A percentile compares a stretch with the other conserved stretches of the same genome.
These are phyloP conservation scores for Penicillium mononematosum DNA, from an alignment of 495 filamentous ascomycete species.

Conservation along the genomic window DNA sequence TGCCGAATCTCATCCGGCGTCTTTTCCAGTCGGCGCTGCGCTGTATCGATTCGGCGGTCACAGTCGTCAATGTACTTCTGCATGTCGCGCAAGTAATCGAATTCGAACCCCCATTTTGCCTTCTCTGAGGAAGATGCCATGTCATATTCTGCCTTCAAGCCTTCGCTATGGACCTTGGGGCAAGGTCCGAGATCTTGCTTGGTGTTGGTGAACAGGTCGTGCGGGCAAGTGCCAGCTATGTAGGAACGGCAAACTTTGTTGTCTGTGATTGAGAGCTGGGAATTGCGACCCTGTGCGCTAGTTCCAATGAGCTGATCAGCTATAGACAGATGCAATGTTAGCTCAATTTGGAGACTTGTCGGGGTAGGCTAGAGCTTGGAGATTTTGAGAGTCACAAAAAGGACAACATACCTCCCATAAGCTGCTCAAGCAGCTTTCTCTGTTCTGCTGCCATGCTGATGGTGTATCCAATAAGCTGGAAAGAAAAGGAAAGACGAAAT, in stretches of 20 bases:
- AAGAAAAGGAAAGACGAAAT: slow-evolving; percentile 9
- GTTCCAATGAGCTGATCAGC: slow-evolving; percentile 81
- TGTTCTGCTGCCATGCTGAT: slow-evolving; percentile 87
- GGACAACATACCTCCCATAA: slow-evolving; percentile 56
- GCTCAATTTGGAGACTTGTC: slow-evolving; percentile 20
- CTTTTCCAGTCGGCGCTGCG: slow-evolving; percentile 90
- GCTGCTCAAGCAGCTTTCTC: slow-evolving; percentile 87
- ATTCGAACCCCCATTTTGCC: slow-evolving; percentile 82
- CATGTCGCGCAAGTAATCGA: slow-evolving; percentile 95
- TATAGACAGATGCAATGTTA: slow-evolving; percentile 34
- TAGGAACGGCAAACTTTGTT: slow-evolving; percentile 94
- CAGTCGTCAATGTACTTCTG: slow-evolving; percentile 95
- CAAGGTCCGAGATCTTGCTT: slow-evolving; percentile 96
- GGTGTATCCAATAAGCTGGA: slow-evolving; percentile 8
- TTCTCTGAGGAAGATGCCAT: slow-evolving; percentile 63
- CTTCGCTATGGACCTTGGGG: slow-evolving; percentile 85
- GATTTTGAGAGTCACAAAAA: slow-evolving; percentile 3
- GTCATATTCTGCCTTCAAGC: slow-evolving; percentile 85
- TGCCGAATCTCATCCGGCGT: slow-evolving; percentile 96
- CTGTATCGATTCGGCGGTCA: slow-evolving; percentile 87
- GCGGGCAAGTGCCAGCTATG: slow-evolving; percentile 90
- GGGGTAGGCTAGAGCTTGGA: slow-evolving; percentile 4
- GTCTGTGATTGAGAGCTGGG: slow-evolving; percentile 86
- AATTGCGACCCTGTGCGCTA: slow-evolving; percentile 64
- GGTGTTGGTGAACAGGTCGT: slow-evolving; percentile 99